Evolutionary conservation across 345 rosid species (phyloP).

Genomic region (Noccaea bulbosa): DNA sequence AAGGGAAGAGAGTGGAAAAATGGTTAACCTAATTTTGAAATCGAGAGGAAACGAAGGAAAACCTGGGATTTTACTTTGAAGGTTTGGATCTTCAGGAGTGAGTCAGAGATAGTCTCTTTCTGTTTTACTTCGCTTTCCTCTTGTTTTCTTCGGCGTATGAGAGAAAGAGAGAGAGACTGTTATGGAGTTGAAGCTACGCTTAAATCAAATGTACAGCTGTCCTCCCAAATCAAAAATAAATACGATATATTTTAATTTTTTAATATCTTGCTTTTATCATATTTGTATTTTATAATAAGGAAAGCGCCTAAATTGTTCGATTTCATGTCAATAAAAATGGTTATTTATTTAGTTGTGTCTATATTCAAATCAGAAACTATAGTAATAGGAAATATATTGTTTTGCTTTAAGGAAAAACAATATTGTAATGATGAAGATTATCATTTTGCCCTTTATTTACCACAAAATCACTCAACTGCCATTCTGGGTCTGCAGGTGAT

Average conservation of each 20-base stretch:
- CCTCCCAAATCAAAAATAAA: background rate
- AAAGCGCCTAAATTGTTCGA: background rate
- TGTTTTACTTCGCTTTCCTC: conserved; percentile 36
- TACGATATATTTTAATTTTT: background rate
- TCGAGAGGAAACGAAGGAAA: conserved; percentile 22
- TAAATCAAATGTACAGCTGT: conserved; percentile 45
- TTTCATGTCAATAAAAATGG: background rate
- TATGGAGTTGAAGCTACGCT: conserved; percentile 48
- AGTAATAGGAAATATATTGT: background rate
- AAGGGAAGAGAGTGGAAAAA: conserved; percentile 10
- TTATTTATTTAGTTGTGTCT: background rate
- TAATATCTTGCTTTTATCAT: conserved; percentile 14
- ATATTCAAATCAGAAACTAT: background rate
- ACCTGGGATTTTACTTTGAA: background rate
- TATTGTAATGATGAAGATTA: background rate
- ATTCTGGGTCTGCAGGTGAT: conserved; percentile 1
- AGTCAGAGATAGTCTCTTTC: conserved; percentile 45
- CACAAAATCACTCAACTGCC: background rate
- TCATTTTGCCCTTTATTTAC: background rate
- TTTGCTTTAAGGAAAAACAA: background rate
- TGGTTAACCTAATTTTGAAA: conserved; percentile 22
- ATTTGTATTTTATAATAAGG: background rate
- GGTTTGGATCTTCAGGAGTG: conserved; percentile 41
- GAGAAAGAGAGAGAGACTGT: conserved; percentile 34
- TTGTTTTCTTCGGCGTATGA: conserved; percentile 19